phyloP scores from a whole-genome alignment of 441 rosid species.

The Erodium texanum region DNA sequence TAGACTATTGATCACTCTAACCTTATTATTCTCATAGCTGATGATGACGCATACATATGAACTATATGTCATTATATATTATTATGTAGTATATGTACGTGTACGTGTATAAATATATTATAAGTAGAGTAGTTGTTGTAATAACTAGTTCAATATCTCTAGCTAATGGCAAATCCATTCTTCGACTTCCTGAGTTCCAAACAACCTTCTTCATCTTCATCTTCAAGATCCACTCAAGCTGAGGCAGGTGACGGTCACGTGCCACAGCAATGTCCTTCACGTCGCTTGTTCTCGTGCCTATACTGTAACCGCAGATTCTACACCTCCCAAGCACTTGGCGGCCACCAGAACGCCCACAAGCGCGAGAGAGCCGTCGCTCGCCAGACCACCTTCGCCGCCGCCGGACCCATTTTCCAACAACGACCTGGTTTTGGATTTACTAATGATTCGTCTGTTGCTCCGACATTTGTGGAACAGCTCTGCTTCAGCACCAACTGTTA shows the following conservation, averaged over 20 bases:
- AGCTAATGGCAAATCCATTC: not conserved
- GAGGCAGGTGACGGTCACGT: no score
- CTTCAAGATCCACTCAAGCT: not conserved
- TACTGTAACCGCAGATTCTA: conserved; percentile 84
- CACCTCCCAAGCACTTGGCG: conserved; percentile 92
- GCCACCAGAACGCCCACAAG: conserved; percentile 96
- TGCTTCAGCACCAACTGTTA: no score
- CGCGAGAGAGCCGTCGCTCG: conserved; percentile 84
- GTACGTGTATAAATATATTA: no score
- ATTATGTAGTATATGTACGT: no score
- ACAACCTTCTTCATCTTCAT: not conserved
- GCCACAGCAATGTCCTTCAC: not conserved
- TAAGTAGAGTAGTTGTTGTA: not conserved
- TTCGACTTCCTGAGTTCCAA: not conserved
- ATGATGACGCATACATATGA: no score
- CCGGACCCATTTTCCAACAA: conserved; percentile 2
- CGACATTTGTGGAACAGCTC: no score
- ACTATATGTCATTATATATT: no score
- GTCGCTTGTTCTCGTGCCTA: conserved; percentile 29
- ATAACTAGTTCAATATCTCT: no score
- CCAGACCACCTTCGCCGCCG: conserved; percentile 28
- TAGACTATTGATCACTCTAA: not conserved
- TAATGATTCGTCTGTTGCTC: no score
- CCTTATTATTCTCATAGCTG: not conserved
- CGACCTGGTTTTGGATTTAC: not conserved